Base-by-base conservation (phyloP, 1,284 basidiomycete genomes). In the Sutorius eximius region DNA sequence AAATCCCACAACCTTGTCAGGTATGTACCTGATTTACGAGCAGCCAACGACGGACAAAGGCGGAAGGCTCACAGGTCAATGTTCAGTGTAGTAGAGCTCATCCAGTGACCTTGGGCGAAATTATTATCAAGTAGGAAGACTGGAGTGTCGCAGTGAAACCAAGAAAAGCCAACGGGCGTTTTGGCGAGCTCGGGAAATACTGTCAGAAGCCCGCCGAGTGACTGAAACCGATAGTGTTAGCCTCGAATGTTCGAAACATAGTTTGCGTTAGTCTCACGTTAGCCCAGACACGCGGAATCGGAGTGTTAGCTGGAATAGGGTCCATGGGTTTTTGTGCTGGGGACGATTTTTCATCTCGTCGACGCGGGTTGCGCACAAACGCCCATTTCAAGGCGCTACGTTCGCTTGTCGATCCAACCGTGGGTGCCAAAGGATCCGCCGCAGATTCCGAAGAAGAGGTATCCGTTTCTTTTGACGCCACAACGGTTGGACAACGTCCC, bases 101-200 rank as follows among this genome's bases (percentile, higher is more conserved):
- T 53, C 67, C 67, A 72, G 33, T 12, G 32, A 20, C 59, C 53
- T 4, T 43, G 50, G 5, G 48, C n/a, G 30, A 45, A 34, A 32
- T 56, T 56, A 22, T 30, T 42, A 42, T 61, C 57, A 1, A 72
- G 56, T 16, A 69, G 18, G 38, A 69, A 53, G 48, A 67, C 34
- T 1, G 70, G 70, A 3, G 61, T 61, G 49, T 68, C 67, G 18
- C 59, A 70, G 44, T 71, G 66, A 38, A 57, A 49, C 66, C 68
- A 70, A n/a, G 56, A 63, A 46, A 69, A 54, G 12, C 65, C 54
- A 11, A 54, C 30, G 42, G 33, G 20, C 3, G 64, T 18, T 33
- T 65, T 69, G 2, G 38, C 48, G 15, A 72, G 58, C 34, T 67
- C 57, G 11, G 67, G 67, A 12, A 67, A 69, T 20, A 58, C 51